Evolutionary conservation across 345 rosid genomes (phyloP).

Genomic region (Schrenkiella parvula): DNA sequence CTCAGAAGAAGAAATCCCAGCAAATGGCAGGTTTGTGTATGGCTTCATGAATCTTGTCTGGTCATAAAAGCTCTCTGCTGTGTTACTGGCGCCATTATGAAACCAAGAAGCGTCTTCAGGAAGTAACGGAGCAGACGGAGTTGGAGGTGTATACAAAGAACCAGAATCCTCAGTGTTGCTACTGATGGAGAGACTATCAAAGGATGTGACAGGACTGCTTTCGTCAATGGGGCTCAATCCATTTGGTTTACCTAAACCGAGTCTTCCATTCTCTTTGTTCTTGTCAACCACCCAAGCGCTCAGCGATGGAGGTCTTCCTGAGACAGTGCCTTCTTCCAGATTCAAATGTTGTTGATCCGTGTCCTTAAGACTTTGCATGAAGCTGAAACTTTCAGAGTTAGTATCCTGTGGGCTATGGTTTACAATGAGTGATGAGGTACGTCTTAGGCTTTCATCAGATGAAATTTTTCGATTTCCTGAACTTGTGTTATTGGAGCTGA

Average conservation of each 20-base stretch:
- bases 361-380: conserved; percentile 42
- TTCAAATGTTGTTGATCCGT: conserved; percentile 32
- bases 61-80: conserved; percentile 34
- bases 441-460: conserved; percentile 72
- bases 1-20: conserved; percentile 74
- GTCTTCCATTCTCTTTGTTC: conserved; percentile 38
- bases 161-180: conserved; percentile 34
- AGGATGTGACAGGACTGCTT: conserved; percentile 41
- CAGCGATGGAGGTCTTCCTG: conserved; percentile 84
- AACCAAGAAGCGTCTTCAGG: conserved; percentile 76
- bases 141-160: conserved; percentile 53
- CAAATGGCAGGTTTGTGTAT: conserved; percentile 37
- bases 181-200: conserved; percentile 49
- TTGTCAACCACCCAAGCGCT: conserved; percentile 73
- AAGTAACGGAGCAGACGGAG: conserved; percentile 85
- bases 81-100: conserved; percentile 33
- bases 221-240: conserved; percentile 56
- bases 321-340: conserved; percentile 37
- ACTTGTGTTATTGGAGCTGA: conserved; percentile 27
- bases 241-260: conserved; percentile 31
- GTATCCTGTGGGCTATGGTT: conserved; percentile 46
- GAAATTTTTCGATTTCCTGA: conserved; percentile 34
- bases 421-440: conserved; percentile 59
- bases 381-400: conserved; percentile 42
- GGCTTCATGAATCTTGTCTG: conserved; percentile 34